Percentiles rank a stretch among this genome's conserved stretches.
These are phyloP conservation scores for Hymenochaete sp. DNA, from an alignment of 1,284 basidiomycete genomes.

Conservation along the genomic window DNA sequence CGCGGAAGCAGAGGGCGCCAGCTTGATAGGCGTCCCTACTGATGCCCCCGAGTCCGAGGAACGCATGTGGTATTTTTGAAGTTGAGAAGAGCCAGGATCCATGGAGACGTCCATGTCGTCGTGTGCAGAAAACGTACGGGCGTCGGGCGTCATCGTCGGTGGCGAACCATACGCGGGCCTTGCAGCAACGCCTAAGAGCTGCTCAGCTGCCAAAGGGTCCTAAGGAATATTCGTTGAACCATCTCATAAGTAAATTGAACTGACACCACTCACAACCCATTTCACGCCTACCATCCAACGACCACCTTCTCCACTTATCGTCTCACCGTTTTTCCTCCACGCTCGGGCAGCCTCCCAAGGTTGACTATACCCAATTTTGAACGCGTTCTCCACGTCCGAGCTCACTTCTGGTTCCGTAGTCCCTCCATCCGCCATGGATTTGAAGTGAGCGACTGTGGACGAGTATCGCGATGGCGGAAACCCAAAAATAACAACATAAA, in stretches of 20 bases:
- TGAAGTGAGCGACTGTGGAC: conserved; percentile 61
- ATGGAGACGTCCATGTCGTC: conserved; percentile 4
- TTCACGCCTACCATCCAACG: conserved; percentile 77
- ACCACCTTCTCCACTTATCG: conserved; percentile 42
- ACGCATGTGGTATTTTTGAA: conserved; percentile 32
- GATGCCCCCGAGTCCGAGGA: conserved; percentile 25
- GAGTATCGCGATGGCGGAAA: conserved; percentile 68
- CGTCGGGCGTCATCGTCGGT: conserved; percentile 1
- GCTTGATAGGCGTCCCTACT: conserved; percentile 56
- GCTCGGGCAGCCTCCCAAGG: conserved; percentile 65
- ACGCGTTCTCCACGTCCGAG: conserved; percentile 58
- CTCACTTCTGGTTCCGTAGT: conserved; percentile 58
- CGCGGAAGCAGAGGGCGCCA: conserved; percentile 60
- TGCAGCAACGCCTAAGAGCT: conserved; percentile 15
- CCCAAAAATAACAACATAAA: conserved; percentile 65
- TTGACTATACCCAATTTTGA: conserved; percentile 61
- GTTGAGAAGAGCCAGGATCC: conserved; percentile 21
- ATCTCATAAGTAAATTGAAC: neutral
- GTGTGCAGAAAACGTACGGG: neutral
- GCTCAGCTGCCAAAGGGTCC: conserved; percentile 12
- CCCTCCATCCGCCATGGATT: conserved; percentile 43
- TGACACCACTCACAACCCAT: conserved; percentile 51
- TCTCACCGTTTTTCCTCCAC: conserved; percentile 69
- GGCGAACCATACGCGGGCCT: neutral
- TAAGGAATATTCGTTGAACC: neutral